phyloP scores from a whole-genome alignment of 306 rosid genomes.

The Prosopis cineraria region DNA sequence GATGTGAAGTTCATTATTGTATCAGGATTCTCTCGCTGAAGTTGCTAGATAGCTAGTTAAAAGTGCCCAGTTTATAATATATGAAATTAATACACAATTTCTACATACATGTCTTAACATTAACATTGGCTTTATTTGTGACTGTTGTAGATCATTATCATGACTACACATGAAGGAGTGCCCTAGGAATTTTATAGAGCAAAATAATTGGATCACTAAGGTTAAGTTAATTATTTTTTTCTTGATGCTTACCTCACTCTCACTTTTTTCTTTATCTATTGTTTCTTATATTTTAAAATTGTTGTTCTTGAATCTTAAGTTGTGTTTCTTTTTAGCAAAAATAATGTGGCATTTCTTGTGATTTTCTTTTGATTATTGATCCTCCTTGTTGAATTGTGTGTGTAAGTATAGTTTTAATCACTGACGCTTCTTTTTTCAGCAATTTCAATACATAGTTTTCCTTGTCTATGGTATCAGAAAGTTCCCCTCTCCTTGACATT shows the following conservation, averaged over 20 bases:
- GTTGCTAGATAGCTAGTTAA: background rate
- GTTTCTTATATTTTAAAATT: background rate
- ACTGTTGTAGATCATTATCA: slow-evolving; percentile 80
- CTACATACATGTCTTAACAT: background rate
- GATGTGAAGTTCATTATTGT: slow-evolving; percentile 24
- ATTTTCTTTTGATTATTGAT: background rate
- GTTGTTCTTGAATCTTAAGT: slow-evolving; percentile 9
- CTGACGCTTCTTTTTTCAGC: background rate
- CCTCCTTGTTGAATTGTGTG: background rate
- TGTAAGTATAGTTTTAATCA: background rate
- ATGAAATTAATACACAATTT: background rate
- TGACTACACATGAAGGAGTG: slow-evolving; percentile 97
- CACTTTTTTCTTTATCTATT: slow-evolving; percentile 16
- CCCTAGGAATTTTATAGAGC: slow-evolving; percentile 95
- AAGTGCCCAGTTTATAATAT: background rate
- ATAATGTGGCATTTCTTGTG: background rate
- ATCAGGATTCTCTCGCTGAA: slow-evolving; percentile 1
- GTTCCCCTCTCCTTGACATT: slow-evolving; percentile 81
- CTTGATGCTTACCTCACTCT: slow-evolving; percentile 9
- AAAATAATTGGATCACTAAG: slow-evolving; percentile 85
- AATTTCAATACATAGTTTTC: slow-evolving; percentile 52
- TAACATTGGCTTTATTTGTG: slow-evolving; percentile 9
- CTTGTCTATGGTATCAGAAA: slow-evolving; percentile 68
- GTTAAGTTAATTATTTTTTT: slow-evolving; percentile 39
- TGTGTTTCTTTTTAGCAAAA: background rate